A percentile compares a stretch with the other conserved stretches of the same genome.
These are phyloP conservation scores for Parascedosporium putredinis DNA, from an alignment of 2,329 filamentous ascomycete genomes.

Conservation along the genomic window DNA sequence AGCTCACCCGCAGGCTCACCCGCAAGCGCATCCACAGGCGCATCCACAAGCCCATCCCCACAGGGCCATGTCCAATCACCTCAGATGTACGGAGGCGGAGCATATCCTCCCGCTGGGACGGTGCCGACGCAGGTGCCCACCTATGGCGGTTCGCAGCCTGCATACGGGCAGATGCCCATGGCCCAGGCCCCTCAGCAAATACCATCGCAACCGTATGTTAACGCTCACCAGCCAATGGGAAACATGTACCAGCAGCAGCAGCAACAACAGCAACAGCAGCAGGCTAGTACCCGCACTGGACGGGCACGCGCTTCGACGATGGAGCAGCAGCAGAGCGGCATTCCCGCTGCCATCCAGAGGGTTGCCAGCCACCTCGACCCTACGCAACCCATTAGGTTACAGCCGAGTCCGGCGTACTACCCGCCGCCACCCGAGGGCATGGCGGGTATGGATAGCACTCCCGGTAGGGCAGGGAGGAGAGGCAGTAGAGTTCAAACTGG, in stretches of 20 bases:
- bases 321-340: slow-evolving; percentile 88
- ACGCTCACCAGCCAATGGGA: slow-evolving; percentile 32
- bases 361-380: slow-evolving; percentile 95
- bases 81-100: slow-evolving; percentile 68
- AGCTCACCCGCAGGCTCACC: not conserved
- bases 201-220: slow-evolving; percentile 52
- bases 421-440: slow-evolving; percentile 82
- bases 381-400: slow-evolving; percentile 82
- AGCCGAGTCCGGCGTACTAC: slow-evolving; percentile 95
- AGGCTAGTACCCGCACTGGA: slow-evolving; percentile 55
- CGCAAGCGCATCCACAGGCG: not conserved
- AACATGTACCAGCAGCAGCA: slow-evolving; percentile 58
- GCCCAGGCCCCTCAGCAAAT: slow-evolving; percentile 57
- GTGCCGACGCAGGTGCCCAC: slow-evolving; percentile 47
- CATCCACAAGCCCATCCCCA: no score
- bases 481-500: slow-evolving; percentile 61
- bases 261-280: slow-evolving; percentile 61
- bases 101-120: slow-evolving; percentile 56
- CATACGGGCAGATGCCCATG: slow-evolving; percentile 67
- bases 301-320: slow-evolving; percentile 91
- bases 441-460: slow-evolving; percentile 49
- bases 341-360: slow-evolving; percentile 83
- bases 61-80: slow-evolving; percentile 36
- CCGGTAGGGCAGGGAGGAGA: slow-evolving; percentile 54
- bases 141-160: slow-evolving; percentile 63